Evolutionary conservation across 2,329 filamentous ascomycete species (phyloP), one percentile per base, ranked within the genome.

Genomic region (Claviceps purpurea): DNA sequence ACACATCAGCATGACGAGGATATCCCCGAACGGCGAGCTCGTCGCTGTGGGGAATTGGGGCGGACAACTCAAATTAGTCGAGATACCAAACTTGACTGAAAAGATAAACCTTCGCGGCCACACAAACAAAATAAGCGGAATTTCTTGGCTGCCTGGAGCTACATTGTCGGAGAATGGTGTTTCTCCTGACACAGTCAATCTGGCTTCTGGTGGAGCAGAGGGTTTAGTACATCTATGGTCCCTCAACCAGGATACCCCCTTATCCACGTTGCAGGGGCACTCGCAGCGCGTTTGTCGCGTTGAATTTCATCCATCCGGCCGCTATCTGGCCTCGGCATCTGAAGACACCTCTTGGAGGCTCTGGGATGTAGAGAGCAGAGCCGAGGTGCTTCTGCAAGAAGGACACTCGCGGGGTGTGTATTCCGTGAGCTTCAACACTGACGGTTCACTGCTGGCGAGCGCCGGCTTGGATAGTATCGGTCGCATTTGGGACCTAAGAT

Each of bases 341-440:
- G 93, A 93, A 61, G 93, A 98, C 64, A 95, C 89, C 2, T 95
- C 93, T 0, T 98, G 93, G 93, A 82, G 91, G 45, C 73, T 98
- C 38, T 98, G 93, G 91, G 91, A 97, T 64, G 81, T 97, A 0
- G 83, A 88, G 59, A 93, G 85, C 0, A 87, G 82, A 0, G 84
- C 84, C 2, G 90, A 97, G 63, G 70, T 97, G 1, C 74, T 95
- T 1, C 75, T 94, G 1, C 93, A 98, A 66, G 91, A 97, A 69
- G 93, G 93, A 1, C 93, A 98, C 66, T 94, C 89, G 10, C 82
- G 91, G 52, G 93, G 94, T 56, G 93, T 97, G 13, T 97, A 93
- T 62, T 79, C 89, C 0, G 79, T 97, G 50, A 82, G 82, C 62
- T 97, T 97, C 72, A 95, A 95, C 65, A 78, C 78, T 0, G 93